Evolutionary conservation across 2,329 filamentous ascomycete genomes (phyloP).

Genomic region (Didymellaceae sp.): DNA sequence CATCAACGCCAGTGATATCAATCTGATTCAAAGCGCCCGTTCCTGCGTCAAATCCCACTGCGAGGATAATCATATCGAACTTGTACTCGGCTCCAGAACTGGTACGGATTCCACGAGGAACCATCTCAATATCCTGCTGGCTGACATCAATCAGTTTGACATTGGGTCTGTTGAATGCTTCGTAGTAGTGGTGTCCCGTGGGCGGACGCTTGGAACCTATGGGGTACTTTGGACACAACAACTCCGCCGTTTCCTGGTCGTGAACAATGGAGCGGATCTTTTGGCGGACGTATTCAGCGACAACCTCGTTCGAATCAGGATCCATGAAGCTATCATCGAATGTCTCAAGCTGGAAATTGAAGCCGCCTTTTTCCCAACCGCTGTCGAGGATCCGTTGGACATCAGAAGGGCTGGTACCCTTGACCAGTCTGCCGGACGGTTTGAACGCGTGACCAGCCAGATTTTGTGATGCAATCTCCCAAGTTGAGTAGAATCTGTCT

Average conservation of each 20-base stretch:
- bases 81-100: background rate
- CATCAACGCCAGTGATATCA: too few species aligned
- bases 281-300: background rate
- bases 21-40: too few species aligned
- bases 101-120: background rate
- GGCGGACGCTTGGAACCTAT: constrained; percentile 67
- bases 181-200: constrained; percentile 66
- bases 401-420: background rate
- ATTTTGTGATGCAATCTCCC: background rate
- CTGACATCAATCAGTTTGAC: constrained; percentile 67
- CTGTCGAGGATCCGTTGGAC: background rate
- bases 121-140: constrained; percentile 57
- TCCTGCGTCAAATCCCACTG: background rate
- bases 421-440: background rate
- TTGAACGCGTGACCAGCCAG: background rate
- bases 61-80: background rate
- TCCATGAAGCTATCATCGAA: too few species aligned
- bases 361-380: background rate
- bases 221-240: constrained; percentile 65
- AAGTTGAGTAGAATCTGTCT: too few species aligned
- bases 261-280: background rate
- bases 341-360: background rate
- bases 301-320: too few species aligned
- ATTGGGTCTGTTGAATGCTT: constrained; percentile 63
- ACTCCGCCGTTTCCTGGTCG: constrained; percentile 52